These are phyloP conservation scores for Clohesyomyces aquaticus DNA, from an alignment of 495 filamentous ascomycete genomes.

Conservation along the genomic window DNA sequence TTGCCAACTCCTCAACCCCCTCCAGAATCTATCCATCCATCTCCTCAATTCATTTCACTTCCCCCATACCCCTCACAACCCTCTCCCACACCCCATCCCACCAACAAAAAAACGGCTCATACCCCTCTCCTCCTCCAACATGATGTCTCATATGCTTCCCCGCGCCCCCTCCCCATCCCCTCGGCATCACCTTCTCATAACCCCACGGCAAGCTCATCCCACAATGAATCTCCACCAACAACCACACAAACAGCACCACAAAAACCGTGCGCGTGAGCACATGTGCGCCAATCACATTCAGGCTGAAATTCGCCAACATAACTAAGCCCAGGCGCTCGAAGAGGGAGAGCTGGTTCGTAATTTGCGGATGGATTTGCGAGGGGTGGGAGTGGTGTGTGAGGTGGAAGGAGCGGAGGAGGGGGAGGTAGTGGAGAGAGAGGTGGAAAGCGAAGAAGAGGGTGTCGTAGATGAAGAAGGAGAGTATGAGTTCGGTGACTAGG, in stretches of 20 bases:
- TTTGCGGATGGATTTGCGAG: conserved; percentile 45
- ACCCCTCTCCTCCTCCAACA: conserved; percentile 28
- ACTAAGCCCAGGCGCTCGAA: conserved; percentile 43
- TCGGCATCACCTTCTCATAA: conserved; percentile 46
- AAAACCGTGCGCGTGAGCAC: conserved; percentile 47
- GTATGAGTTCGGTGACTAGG: conserved; percentile 41
- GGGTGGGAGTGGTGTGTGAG: conserved; percentile 43
- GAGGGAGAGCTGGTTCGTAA: conserved; percentile 44
- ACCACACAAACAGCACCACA: conserved; percentile 45
- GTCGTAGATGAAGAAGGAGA: conserved; percentile 45
- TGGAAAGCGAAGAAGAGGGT: conserved; percentile 48
- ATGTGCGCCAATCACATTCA: conserved; percentile 47
- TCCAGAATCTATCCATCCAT: too few species aligned
- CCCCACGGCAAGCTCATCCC: conserved; percentile 45
- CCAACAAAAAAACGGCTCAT: conserved; percentile 46
- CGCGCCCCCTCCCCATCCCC: conserved; percentile 43
- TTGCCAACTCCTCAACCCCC: too few species aligned
- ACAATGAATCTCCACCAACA: conserved; percentile 47
- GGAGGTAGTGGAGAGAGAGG: conserved; percentile 42
- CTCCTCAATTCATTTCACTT: too few species aligned
- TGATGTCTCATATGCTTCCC: conserved; percentile 45
- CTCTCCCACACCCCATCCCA: conserved; percentile 40
- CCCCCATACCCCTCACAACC: too few species aligned
- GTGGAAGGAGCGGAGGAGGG: conserved; percentile 37
- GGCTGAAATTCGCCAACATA: conserved; percentile 46